Base-by-base conservation (phyloP, 1,284 basidiomycete species). In the Leccinum subfulvum region DNA sequence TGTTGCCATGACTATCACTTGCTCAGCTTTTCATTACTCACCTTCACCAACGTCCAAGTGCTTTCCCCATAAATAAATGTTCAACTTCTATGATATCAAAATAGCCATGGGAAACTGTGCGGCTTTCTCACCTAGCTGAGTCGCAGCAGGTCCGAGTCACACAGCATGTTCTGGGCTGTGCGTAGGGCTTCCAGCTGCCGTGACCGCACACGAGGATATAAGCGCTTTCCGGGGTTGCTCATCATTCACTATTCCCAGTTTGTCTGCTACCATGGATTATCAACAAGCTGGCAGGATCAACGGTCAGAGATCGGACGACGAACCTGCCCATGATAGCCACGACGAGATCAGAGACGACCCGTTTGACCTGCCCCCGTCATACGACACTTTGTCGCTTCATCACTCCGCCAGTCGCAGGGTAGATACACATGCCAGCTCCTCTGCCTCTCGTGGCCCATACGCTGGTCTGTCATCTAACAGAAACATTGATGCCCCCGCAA, bases 351-450 rank as follows among this genome's bases (percentile, higher is more conserved):
- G 16, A n/a, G 53, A 33, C 10, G 37, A 39, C 0, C 37, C 37
- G 14, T 39, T 16, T 21, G 70, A 67, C 51, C 60, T 35, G 10
- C 70, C 67, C 7, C 70, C 70, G 10, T 62, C 68, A 58, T 72
- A 72, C 11, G 62, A 69, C 51, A 57, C 62, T 3, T 51, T 67
- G 28, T 62, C 61, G 8, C 18, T 60, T n/a, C 58, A 33, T 28
- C 61, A 6, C n/a, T n/a, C 65, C n/a, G 23, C 51, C n/a, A n/a
- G 28, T 33, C 21, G n/a, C 23, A 21, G 5, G 26, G 16, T 21
- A 23, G 23, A 33, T 41, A 55, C 8, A 13, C 9, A 30, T 23
- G 14, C 35, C 35, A 37, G 35, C 35, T 14, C 35, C 14, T 23
- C 61, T 18, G 6, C 56, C 16, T 53, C 54, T n/a, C 53, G 47